Conservation (phyloP, 371 early-diverging fungal genomes). For the Quaeritorhiza haematococci region DNA sequence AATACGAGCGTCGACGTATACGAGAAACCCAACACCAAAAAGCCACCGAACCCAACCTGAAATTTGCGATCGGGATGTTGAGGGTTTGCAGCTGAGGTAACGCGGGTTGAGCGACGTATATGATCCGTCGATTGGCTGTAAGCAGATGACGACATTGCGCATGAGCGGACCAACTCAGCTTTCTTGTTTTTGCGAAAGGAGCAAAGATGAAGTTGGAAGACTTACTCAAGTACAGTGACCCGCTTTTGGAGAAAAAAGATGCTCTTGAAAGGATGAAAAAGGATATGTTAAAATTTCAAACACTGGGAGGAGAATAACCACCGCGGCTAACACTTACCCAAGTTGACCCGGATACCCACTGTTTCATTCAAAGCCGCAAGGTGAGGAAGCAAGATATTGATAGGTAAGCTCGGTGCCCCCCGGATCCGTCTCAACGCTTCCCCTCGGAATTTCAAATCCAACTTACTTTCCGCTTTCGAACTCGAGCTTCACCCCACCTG, state of each 20-base stretch:
- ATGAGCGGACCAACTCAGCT: too few relatives aligned
- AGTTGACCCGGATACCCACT: constrained; percentile 25
- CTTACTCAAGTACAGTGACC: constrained; percentile 18
- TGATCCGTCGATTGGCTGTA: constrained; percentile 24
- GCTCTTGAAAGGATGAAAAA: too few relatives aligned
- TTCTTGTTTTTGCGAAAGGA: neutral
- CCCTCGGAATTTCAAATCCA: too few relatives aligned
- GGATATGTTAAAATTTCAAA: too few relatives aligned
- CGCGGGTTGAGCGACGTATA: constrained; percentile 18
- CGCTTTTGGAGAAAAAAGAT: constrained; percentile 13
- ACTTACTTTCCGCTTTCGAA: constrained; percentile 16
- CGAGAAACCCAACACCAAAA: neutral
- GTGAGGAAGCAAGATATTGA: too few relatives aligned
- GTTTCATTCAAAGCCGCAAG: neutral
- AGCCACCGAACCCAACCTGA: neutral
- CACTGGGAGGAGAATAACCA: too few relatives aligned
- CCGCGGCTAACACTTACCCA: neutral
- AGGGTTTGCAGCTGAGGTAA: constrained; percentile 5
- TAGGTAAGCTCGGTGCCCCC: too few relatives aligned
- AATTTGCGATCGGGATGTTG: constrained; percentile 12
- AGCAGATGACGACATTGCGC: neutral
- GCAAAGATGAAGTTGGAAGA: neutral
- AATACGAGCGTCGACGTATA: too few relatives aligned
- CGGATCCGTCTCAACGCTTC: too few relatives aligned
- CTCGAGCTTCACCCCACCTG: constrained; percentile 13